These are phyloP conservation scores for Colletotrichum zoysiae DNA, from an alignment of 2,329 filamentous ascomycete species.

Conservation along the genomic window DNA sequence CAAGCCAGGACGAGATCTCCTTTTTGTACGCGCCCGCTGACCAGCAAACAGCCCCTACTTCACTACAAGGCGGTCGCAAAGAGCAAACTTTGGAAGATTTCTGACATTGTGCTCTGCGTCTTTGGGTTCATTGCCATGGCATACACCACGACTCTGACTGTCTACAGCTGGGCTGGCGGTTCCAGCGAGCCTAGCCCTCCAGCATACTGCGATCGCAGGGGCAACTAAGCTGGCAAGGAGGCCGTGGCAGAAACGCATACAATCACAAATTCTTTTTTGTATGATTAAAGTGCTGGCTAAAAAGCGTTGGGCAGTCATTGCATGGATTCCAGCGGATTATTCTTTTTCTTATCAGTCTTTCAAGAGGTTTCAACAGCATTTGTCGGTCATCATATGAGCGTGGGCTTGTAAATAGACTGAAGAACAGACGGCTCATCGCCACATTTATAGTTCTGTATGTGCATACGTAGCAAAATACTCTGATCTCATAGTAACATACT, in stretches of 20 bases:
- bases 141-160: conserved; percentile 89
- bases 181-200: conserved; percentile 58
- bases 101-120: conserved; percentile 81
- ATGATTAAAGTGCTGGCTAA: conserved; percentile 18
- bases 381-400: conserved; percentile 22
- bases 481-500: not conserved
- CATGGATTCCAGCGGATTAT: conserved; percentile 39
- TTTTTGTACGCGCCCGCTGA: conserved; percentile 48
- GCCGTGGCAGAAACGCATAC: conserved; percentile 5
- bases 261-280: conserved; percentile 2
- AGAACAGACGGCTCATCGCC: conserved; percentile 41
- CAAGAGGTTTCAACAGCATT: conserved; percentile 30
- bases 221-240: conserved; percentile 7
- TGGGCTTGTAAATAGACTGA: conserved; percentile 41
- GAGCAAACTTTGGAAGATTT: conserved; percentile 73
- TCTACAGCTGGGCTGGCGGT: conserved; percentile 85
- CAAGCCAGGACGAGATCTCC: conserved; percentile 18
- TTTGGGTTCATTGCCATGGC: conserved; percentile 90
- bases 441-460: conserved; percentile 34
- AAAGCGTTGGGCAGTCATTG: conserved; percentile 39
- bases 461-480: conserved; percentile 25
- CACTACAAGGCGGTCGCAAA: conserved; percentile 86
- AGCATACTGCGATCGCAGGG: conserved; percentile 66
- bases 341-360: conserved; percentile 2
- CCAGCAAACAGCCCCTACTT: conserved; percentile 79